Base-by-base conservation (phyloP, 2,329 filamentous ascomycete genomes). In the Clonostachys solani region DNA sequence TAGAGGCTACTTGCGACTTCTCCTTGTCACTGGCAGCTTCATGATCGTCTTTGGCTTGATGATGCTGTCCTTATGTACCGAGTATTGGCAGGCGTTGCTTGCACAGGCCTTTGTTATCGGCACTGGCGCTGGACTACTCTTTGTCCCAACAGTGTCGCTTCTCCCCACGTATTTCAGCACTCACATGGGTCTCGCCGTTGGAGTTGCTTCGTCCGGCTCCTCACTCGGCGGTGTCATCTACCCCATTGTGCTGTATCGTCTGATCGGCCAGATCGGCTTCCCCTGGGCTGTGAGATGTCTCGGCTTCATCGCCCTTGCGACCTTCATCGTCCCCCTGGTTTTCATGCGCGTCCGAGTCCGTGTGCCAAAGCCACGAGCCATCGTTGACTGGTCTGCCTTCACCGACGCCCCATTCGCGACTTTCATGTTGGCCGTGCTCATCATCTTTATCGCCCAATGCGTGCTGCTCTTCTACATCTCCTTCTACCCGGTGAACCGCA, bases 81-180 rank as follows among this genome's bases (percentile, higher is more conserved):
- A 59, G 6, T 80, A 76, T 54, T 78, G 69, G 67, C 72, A 77
- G 34, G 54, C 78, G 13, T 62, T 79, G 49, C 58, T 80, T 3
- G 68, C 73, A 0, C 75, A 79, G 49, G 75, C 77, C 6, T 53
- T 77, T 2, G 82, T 86, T 6, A 61, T 66, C 3, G 74, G 74
- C 2, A 49, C 76, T 0, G 77, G 77, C 1, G 71, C 72, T 18
- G 81, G 78, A 5, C 73, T 74, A 46, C 63, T 81, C 36, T 82
- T 78, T 60, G 68, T 78, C 3, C 74, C 80, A 3, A 70, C 75
- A 9, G 69, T 83, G 23, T 77, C 79, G 7, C 67, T 85, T 18
- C 66, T 86, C 2, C 73, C 80, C 1, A 76, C 79, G 35, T 84
- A 82, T 53, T 86, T 86, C 58, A 66, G 67, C 18, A 72, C 67